Base-by-base conservation (phyloP, 164 flowering plant genomes). In the Buxus sempervirens region DNA sequence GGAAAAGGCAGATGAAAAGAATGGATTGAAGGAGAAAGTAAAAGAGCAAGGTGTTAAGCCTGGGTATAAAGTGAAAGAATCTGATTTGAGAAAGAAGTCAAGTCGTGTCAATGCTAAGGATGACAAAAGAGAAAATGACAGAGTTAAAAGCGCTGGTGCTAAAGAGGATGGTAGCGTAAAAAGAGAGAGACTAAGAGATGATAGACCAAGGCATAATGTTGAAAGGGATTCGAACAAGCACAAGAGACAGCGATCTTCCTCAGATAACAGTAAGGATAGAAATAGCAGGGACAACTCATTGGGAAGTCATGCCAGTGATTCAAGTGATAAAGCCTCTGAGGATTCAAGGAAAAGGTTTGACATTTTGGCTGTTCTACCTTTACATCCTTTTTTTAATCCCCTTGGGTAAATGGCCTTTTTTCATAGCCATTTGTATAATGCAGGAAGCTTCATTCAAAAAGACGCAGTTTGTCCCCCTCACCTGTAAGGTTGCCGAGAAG, bases 401-500 rank as follows among this genome's bases (percentile, higher is more conserved):
- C 64, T 60, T 57, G 56, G 14, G 59, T 63, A 10, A n/a, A n/a
- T n/a, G 63, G 51, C 19, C n/a, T 26, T 60, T 72, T 18, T 69
- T 77, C 13, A 71, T 70, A 28, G 69, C 57, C 41, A 18, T 54
- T 70, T 78, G 10, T 54, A 23, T 70, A 24, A 49, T 77, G 69
- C 88, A 93, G 96, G 82, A 87, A 78, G 77, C 48, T 18, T 36
- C 83, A 67, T 64, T 80, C 88, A 48, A 86, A 78, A 54, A 86
- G 76, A 65, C 84, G 75, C 6, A 68, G 79, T 59, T 71, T 58
- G 42, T 91, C 97, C 54, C 91, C 91, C 53, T 88, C 92, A 41
- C 91, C 93, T 41, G 68, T 65, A 73, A 81, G 88, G 79, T 83
- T 90, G 36, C 81, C 78, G 73, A 81, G 81, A 83, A 91, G 95